A percentile compares a stretch with the other conserved stretches of the same genome.
Evolutionary conservation across 2,329 filamentous ascomycete genomes (phyloP).

Genomic region (Niveomyces coronatus): DNA sequence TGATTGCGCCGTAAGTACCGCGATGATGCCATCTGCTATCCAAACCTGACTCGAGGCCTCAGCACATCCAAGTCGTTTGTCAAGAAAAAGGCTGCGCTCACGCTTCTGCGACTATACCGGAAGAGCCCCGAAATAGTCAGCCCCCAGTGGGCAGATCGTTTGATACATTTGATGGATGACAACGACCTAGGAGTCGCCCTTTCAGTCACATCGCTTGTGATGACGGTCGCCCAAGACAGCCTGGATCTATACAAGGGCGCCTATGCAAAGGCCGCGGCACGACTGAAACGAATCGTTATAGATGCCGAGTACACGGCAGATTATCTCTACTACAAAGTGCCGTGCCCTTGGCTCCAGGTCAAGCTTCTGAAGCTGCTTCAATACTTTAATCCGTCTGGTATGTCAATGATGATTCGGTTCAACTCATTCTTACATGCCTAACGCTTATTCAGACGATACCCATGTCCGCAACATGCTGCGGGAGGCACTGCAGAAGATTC

Average conservation of each 20-base stretch:
- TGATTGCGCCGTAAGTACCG: slow-evolving; percentile 78
- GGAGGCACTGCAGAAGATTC: slow-evolving; percentile 79
- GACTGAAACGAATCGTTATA: slow-evolving; percentile 80
- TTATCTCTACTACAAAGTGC: slow-evolving; percentile 99
- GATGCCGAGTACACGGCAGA: slow-evolving; percentile 83
- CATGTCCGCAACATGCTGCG: slow-evolving; percentile 87
- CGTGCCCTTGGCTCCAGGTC: slow-evolving; percentile 95
- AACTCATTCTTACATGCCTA: slow-evolving; percentile 6
- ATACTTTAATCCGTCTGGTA: slow-evolving; percentile 91
- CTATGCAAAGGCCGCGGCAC: slow-evolving; percentile 85
- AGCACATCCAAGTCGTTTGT: slow-evolving; percentile 85
- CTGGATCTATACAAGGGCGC: slow-evolving; percentile 90
- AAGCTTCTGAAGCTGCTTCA: slow-evolving; percentile 87
- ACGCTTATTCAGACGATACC: slow-evolving; percentile 60
- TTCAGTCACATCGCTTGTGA: slow-evolving; percentile 90
- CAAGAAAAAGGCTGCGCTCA: slow-evolving; percentile 97
- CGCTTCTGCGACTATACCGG: slow-evolving; percentile 82
- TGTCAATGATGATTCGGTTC: slow-evolving; percentile 20
- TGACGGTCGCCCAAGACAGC: slow-evolving; percentile 88
- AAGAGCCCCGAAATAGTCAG: slow-evolving; percentile 92
- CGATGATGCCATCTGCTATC: background rate
- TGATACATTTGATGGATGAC: slow-evolving; percentile 98
- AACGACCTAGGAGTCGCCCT: slow-evolving; percentile 86
- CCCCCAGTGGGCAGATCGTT: slow-evolving; percentile 93
- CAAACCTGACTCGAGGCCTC: background rate